Base-by-base conservation (phyloP, 2,329 filamentous ascomycete genomes). In the Grosmannia serpens region DNA sequence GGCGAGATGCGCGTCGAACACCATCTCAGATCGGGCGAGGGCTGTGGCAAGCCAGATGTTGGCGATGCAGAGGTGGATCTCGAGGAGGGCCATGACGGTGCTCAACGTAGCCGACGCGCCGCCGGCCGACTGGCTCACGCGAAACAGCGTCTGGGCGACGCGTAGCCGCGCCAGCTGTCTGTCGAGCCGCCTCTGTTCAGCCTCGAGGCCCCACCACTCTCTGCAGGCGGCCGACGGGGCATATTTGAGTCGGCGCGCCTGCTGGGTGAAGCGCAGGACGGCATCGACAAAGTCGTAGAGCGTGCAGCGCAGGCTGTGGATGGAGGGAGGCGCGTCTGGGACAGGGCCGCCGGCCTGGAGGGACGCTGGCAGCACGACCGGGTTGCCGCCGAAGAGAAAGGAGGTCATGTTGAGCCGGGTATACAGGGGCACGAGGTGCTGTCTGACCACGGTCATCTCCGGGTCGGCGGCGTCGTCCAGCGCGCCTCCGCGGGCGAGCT, bases 371-470 rank as follows among this genome's bases (percentile, higher is more conserved):
- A 75, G 74, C 1, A 67, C 62, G 1, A 67, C 68, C 0, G 73
- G 71, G 4, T 63, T 68, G 26, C 66, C 68, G 2, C 74, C 73
- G n/a, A 75, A 71, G 51, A 75, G 68, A 33, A 74, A 70, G 8
- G 70, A 71, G 0, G 74, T 71, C 9, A 77, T 62, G 55, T 73
- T 73, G 2, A 77, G 68, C 0, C 75, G 69, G 1, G 72, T 70
- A 58, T 75, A 76, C n/a, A 77, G 71, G 38, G 75, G 74, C 4
- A 74, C 72, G 4, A 77, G 68, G 29, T 73, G 68, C 20, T 69
- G 65, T 61, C 70, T 72, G 59, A 76, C 69, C 55, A 73, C 65
- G 10, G 71, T 69, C 59, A 74, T 67, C 4, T 70, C 67, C 0
- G 66, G 69, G 63, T 65, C 58, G 5, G 57, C 53, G 3, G 67